Base-by-base conservation (phyloP, 768 basidiomycete genomes). In the Lactarius quietus region DNA sequence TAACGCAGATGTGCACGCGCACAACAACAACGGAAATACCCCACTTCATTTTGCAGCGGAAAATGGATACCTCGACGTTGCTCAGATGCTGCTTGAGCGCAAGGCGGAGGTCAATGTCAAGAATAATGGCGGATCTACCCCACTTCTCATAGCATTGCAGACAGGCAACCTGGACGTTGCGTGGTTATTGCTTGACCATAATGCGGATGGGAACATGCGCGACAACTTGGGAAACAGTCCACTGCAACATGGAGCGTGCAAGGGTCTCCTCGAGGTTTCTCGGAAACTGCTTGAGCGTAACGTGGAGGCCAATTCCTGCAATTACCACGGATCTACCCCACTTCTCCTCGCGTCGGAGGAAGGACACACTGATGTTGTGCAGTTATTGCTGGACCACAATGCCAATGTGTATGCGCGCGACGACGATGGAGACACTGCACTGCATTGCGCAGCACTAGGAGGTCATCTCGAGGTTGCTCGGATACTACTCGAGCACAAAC, bases 91-190 rank as follows among this genome's bases (percentile, higher is more conserved):
- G 3, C 45, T 45, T n/a, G 10, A 23, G 10, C 45, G 23, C 45
- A 23, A 23, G 4, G n/a, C 12, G 12, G 45, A 45, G 8, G 45
- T 45, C n/a, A 23, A 45, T 45, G 9, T n/a, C 9, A n/a, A 4
- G 10, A 9, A 45, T 23, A 10, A 23, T 12, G 4, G 23, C 1
- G 45, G 45, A 45, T 23, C 3, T 8, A 45, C 45, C n/a, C 45
- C 45, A 45, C 6, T 45, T 4, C 45, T 23, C n/a, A 7, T 10
- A 8, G n/a, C n/a, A 23, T 45, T n/a, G 5, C 9, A 4, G n/a
- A 5, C 0, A 1, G n/a, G 45, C 3, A 20, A 12, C n/a, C 9
- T 2, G 3, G n/a, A 3, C 3, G n/a, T 45, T 23, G 8, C 9
- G n/a, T n/a, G 4, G 45, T 23, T 45, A 23, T 23, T 45, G n/a